Conservation (phyloP, 169 alveolate genomes). For the Amoebophrya sp. region DNA sequence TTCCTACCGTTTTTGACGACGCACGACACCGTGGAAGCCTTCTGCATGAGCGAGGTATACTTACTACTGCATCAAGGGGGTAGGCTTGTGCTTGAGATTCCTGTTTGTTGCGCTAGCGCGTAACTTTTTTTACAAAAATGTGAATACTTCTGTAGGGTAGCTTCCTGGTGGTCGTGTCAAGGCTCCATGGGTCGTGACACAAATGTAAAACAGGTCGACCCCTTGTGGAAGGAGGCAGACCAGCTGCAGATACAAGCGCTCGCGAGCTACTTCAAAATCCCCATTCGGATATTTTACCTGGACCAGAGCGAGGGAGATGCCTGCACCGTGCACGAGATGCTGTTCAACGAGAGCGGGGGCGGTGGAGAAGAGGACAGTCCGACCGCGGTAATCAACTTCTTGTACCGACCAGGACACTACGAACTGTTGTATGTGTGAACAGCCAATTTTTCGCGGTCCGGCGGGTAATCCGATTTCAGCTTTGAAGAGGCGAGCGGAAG, state of each 20-base stretch:
- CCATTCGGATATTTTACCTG: not conserved
- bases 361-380: too few species aligned
- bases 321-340: not conserved
- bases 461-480: too few species aligned
- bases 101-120: too few species aligned
- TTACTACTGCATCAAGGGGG: too few species aligned
- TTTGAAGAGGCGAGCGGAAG: too few species aligned
- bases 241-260: constrained; percentile 18
- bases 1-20: not conserved
- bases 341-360: not conserved
- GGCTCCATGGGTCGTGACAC: too few species aligned
- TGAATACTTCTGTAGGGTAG: too few species aligned
- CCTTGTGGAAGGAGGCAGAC: not conserved
- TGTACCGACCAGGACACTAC: constrained; percentile 13
- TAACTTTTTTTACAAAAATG: too few species aligned
- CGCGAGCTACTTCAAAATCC: not conserved
- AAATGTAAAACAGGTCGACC: not conserved
- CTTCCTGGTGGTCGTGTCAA: too few species aligned
- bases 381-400: not conserved
- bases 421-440: constrained; percentile 12
- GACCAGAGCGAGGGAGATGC: not conserved
- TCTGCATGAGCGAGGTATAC: not conserved
- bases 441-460: too few species aligned
- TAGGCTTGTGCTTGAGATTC: too few species aligned
- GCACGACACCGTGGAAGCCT: not conserved